A percentile compares a stretch with the other conserved stretches of the same genome.
These are phyloP conservation scores for Pseudohyphozyma bogoriensis DNA, from an alignment of 768 basidiomycete species.

Conservation along the genomic window DNA sequence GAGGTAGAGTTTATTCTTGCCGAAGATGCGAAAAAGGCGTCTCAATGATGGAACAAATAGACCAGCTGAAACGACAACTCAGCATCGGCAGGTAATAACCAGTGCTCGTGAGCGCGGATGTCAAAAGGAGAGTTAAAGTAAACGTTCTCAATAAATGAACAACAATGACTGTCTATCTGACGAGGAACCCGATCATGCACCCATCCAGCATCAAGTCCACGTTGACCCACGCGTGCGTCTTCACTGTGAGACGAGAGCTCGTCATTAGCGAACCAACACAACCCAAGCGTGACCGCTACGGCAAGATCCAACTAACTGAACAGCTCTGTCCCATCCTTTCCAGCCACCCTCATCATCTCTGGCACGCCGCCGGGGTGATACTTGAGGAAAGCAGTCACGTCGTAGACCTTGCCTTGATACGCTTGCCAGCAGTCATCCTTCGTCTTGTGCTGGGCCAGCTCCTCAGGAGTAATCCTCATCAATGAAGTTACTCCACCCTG, in stretches of 20 bases:
- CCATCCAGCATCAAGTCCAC: constrained; percentile 90
- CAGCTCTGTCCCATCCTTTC: constrained; percentile 79
- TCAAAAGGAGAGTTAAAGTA: too few species aligned
- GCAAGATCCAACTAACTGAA: constrained; percentile 55
- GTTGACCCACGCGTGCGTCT: constrained; percentile 94
- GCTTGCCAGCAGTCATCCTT: constrained; percentile 85
- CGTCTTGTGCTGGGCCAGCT: constrained; percentile 69
- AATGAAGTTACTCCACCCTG: constrained; percentile 60
- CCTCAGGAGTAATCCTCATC: constrained; percentile 61
- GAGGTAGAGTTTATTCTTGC: too few species aligned
- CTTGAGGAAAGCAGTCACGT: constrained; percentile 79
- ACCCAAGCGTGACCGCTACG: too few species aligned
- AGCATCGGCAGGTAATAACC: too few species aligned
- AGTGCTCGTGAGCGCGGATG: too few species aligned
- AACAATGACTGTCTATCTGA: too few species aligned
- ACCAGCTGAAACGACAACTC: too few species aligned
- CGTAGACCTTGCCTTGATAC: constrained; percentile 89
- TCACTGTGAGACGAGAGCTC: constrained; percentile 44
- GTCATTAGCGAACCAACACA: background rate
- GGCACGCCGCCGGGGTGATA: constrained; percentile 93
- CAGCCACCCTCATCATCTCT: constrained; percentile 89
- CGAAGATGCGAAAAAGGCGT: too few species aligned
- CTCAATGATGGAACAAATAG: too few species aligned
- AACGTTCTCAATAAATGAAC: too few species aligned
- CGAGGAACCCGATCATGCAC: constrained; percentile 82